Conservation (phyloP, 441 rosid genomes). For the California macrophylla region DNA sequence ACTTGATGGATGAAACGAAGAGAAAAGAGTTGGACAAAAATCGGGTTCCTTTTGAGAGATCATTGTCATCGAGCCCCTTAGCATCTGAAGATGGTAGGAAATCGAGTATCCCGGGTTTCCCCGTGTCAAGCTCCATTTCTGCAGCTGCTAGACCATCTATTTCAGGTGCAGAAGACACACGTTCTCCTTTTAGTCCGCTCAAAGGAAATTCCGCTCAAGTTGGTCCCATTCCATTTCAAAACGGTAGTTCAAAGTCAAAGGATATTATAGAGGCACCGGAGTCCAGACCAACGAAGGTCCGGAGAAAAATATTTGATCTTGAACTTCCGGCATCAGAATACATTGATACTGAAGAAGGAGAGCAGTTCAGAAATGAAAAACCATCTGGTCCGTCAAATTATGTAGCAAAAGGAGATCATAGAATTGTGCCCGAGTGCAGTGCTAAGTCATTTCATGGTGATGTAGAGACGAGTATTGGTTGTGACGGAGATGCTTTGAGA, state of each 20-base stretch:
- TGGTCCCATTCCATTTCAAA: conserved; percentile 48
- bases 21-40: conserved; percentile 43
- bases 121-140: conserved; percentile 41
- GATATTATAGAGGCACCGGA: conserved; percentile 41
- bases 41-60: conserved; percentile 36
- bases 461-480: conserved; percentile 34
- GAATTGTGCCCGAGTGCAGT: conserved; percentile 27
- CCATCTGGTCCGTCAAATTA: conserved; percentile 32
- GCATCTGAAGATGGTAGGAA: conserved; percentile 52
- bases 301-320: conserved; percentile 83
- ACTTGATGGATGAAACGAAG: conserved; percentile 54
- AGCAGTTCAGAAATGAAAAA: conserved; percentile 39
- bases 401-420: conserved; percentile 37
- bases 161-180: conserved; percentile 50
- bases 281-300: conserved; percentile 59
- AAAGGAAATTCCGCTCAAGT: conserved; percentile 49
- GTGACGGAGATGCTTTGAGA: conserved; percentile 31
- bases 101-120: conserved; percentile 48
- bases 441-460: conserved; percentile 24
- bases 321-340: conserved; percentile 87
- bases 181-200: conserved; percentile 56
- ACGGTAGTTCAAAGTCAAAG: conserved; percentile 41
- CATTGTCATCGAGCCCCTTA: conserved; percentile 52
- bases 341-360: conserved; percentile 57
- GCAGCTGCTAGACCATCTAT: conserved; percentile 47